A percentile compares a stretch with the other conserved stretches of the same genome.
These are phyloP conservation scores for Marchantia polymorpha DNA, from an alignment of 225 moss, liverwort and hornwort genomes.

Conservation along the genomic window DNA sequence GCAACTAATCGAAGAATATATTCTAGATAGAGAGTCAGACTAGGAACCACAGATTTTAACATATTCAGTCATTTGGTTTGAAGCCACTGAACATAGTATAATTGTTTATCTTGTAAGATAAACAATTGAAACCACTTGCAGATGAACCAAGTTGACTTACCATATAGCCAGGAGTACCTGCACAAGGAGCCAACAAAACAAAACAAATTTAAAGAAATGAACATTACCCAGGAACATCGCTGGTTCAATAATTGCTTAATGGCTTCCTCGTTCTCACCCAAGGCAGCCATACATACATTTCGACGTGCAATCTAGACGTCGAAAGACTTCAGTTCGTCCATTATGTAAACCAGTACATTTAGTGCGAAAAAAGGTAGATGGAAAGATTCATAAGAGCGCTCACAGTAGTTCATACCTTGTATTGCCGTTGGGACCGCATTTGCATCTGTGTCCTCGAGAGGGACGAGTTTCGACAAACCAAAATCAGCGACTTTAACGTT, in stretches of 20 bases:
- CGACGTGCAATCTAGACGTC: neutral
- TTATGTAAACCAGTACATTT: neutral
- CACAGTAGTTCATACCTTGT: conserved; percentile 26
- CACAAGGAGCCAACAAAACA: neutral
- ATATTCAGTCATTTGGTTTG: too few species aligned
- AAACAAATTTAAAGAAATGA: neutral
- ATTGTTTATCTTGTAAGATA: neutral
- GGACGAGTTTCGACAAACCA: conserved; percentile 38
- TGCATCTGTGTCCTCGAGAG: conserved; percentile 34
- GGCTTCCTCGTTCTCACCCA: neutral
- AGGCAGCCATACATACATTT: neutral
- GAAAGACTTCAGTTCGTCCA: neutral
- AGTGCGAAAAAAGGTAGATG: too few species aligned
- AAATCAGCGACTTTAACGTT: conserved; percentile 51
- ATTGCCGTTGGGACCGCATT: conserved; percentile 37
- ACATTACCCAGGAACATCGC: too few species aligned
- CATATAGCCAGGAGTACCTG: conserved; percentile 24
- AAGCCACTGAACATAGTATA: too few species aligned
- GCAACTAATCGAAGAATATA: too few species aligned
- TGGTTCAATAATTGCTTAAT: neutral
- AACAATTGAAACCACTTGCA: neutral
- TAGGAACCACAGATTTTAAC: too few species aligned
- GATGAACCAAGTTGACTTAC: neutral
- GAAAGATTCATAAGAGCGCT: too few species aligned
- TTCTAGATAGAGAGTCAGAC: too few species aligned